Conservation (phyloP, 257 asterid species). For the Solanum gandarillasii region DNA sequence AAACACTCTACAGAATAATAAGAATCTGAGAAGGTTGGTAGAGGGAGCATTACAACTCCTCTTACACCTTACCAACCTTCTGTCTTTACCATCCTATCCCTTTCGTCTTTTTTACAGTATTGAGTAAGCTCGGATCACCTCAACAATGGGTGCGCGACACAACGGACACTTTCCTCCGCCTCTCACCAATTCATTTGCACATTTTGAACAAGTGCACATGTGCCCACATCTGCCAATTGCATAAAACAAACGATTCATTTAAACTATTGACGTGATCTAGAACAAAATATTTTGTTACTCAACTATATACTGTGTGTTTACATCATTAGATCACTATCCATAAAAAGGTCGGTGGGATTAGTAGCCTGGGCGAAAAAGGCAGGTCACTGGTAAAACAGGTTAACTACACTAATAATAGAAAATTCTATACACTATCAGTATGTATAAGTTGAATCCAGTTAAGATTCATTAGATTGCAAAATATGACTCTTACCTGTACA, state of each 20-base stretch:
- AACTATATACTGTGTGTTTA: background rate
- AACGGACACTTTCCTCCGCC: conserved; percentile 88
- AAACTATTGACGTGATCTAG: background rate
- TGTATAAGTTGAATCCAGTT: background rate
- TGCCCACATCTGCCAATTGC: conserved; percentile 75
- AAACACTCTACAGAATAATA: conserved; percentile 20
- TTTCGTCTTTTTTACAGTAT: conserved; percentile 39
- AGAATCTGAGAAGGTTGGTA: conserved; percentile 18
- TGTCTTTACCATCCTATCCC: conserved; percentile 11
- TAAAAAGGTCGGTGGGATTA: background rate
- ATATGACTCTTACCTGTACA: conserved; percentile 61
- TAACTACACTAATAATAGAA: background rate
- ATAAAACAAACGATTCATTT: background rate
- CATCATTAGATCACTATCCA: background rate
- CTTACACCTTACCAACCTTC: conserved; percentile 17
- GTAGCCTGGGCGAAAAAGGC: background rate
- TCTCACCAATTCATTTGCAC: conserved; percentile 78
- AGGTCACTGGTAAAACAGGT: background rate
- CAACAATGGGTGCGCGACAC: conserved; percentile 89
- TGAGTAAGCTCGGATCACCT: conserved; percentile 93
- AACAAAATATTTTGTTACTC: background rate
- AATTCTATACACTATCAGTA: background rate
- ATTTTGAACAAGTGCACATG: conserved; percentile 90
- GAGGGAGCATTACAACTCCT: conserved; percentile 18
- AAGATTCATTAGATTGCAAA: background rate